Base-by-base conservation (phyloP, 164 flowering plant species). In the Liriodendron chinense region DNA sequence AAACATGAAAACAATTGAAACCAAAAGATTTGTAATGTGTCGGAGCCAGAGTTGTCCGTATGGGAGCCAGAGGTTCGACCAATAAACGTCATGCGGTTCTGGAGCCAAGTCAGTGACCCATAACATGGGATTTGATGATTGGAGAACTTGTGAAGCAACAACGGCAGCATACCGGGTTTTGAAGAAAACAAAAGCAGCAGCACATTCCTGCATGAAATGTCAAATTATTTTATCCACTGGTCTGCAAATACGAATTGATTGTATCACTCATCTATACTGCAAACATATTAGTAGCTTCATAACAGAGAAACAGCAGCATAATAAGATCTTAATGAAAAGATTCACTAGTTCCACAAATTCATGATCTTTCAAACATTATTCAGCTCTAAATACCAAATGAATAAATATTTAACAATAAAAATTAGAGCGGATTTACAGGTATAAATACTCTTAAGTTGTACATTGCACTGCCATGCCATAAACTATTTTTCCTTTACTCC, bases 61-160 rank as follows among this genome's bases (percentile, higher is more conserved):
- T 20, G 99, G 96, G 76, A 91, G 87, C 68, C 86, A 85, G 49
- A 96, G 90, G 78, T 89, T 92, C 70, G 92, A 82, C 99, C 99
- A 96, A 70, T 88, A 88, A 61, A 96, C 88, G 87, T 96, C 98
- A 68, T 77, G 81, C 71, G 99, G 99, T 76, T 87, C 97, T 68
- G 99, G 98, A 75, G 99, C 98, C 80, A 86, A 73, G 66, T 92
- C 89, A 34, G 96, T 90, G 73, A 92, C 97, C 99, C 99, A 96
- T 74, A 81, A 74, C 98, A 92, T 96, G 1, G 99, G 97, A 83
- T 94, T 89, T 74, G 92, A 72, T 75, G 95, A 85, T 71, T 94
- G 99, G 72, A 86, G 93, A 82, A 84, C 82, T 71, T 87, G 85
- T 20, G 98, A 78, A 74, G 87, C 92, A 78, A 90, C 84, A 78